A percentile compares a stretch with the other conserved stretches of the same genome.
Evolutionary conservation across 352 stramenopile species (phyloP).

Genomic region (Blastocystis sp.): DNA sequence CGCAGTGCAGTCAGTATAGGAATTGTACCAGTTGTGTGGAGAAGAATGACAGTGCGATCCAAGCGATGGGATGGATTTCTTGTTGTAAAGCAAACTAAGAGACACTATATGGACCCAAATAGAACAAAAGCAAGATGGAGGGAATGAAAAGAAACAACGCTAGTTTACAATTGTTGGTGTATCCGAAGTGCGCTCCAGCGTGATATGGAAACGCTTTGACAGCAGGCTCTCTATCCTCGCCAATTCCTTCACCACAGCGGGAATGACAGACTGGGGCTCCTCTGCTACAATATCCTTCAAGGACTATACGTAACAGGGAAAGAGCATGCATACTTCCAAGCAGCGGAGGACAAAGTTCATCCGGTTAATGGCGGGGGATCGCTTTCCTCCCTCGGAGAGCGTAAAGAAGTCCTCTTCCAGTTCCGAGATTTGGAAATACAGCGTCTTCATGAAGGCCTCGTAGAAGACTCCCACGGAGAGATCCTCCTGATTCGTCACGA

Average conservation of each 20-base stretch:
- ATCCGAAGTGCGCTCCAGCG: slow-evolving; percentile 6
- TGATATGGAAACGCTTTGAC: slow-evolving; percentile 14
- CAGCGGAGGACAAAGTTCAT: slow-evolving; percentile 48
- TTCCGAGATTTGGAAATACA: slow-evolving; percentile 17
- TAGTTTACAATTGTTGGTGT: neutral
- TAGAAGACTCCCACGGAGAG: slow-evolving; percentile 15
- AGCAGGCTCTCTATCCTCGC: neutral
- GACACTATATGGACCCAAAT: no score
- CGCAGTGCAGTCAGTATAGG: no score
- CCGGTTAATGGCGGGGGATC: slow-evolving; percentile 2
- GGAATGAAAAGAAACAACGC: no score
- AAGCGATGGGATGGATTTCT: no score
- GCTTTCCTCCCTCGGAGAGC: neutral
- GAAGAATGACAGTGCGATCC: no score
- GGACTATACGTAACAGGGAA: slow-evolving; percentile 7
- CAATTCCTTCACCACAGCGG: slow-evolving; percentile 12
- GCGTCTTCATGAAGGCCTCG: slow-evolving; percentile 33
- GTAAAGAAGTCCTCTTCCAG: slow-evolving; percentile 59
- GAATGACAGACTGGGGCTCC: slow-evolving; percentile 1
- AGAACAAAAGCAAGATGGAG: no score
- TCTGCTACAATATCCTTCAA: slow-evolving; percentile 50
- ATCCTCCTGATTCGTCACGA: slow-evolving; percentile 3
- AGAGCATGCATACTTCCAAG: slow-evolving; percentile 10
- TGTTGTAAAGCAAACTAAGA: no score
- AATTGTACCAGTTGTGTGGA: no score